Base-by-base conservation (phyloP, 1,284 basidiomycete genomes). In the Lentinula novae-zelandiae region DNA sequence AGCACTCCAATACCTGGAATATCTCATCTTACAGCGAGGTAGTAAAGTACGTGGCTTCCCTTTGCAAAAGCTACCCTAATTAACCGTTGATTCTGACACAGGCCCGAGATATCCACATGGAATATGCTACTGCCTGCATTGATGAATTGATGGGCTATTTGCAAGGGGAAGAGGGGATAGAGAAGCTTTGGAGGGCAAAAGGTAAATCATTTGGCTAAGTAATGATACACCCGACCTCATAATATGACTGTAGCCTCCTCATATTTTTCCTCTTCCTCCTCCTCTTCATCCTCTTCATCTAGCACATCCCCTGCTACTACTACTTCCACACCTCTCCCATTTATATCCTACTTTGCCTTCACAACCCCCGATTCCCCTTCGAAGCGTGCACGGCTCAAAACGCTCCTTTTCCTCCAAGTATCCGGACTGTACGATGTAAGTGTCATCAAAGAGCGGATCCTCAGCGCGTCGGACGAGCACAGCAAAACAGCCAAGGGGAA, bases 401-500 rank as follows among this genome's bases (percentile, higher is more conserved):
- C 87, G 0, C 77, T 89, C 15, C 75, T 96, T 0, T 89, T 95
- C 70, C 79, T 97, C 1, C 89, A 94, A 66, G 85, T 86, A 1
- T 92, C 89, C 0, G 75, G 76, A 0, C 71, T 84, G 3, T 94
- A 92, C 68, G 86, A 93, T 67, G 74, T 83, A 1, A 68, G 74
- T 3, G 62, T 67, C 0, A 77, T 90, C 3, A 77, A 78, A 20
- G 67, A 74, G 22, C 75, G 78, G 22, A 71, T 94, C 7, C 42
- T 48, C 31, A 34, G 31, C 31, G 39, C n/a, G 22, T 31, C 22
- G 15, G 22, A 33, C 17, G 42, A 42, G 10, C 2, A 44, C 7
- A 36, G 1, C 13, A 20, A 20, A 22, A 42, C 17, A 12, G 20
- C 13, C 13, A 31, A 42, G 27, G 70, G 78, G 34, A 74, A 78